Percentiles rank a stretch among this genome's conserved stretches.
Conservation (phyloP, 495 filamentous ascomycete species). For the Aspergillus diversus region DNA sequence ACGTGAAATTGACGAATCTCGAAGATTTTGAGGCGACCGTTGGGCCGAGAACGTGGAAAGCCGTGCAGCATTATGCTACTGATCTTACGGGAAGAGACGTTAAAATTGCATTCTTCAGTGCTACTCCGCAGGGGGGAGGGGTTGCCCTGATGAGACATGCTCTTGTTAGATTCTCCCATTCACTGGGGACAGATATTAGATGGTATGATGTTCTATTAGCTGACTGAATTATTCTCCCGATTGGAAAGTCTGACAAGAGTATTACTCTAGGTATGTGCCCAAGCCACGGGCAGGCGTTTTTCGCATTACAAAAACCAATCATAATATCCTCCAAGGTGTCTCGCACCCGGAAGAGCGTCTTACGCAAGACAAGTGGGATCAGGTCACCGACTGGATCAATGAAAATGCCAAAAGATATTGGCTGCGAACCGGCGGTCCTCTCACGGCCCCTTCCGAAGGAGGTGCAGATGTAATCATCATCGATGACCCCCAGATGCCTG, state of each 20-base stretch:
- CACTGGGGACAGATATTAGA: slow-evolving; percentile 67
- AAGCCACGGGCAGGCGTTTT: slow-evolving; percentile 85
- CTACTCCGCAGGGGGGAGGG: slow-evolving; percentile 85
- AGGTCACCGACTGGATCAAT: slow-evolving; percentile 73
- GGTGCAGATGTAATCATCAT: slow-evolving; percentile 81
- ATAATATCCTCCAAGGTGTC: slow-evolving; percentile 92
- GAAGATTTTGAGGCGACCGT: slow-evolving; percentile 70
- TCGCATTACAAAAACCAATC: slow-evolving; percentile 85
- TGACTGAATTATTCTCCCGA: neutral
- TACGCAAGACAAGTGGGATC: slow-evolving; percentile 58
- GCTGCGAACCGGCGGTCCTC: slow-evolving; percentile 68
- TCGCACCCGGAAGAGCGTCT: slow-evolving; percentile 64
- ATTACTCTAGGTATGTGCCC: slow-evolving; percentile 64
- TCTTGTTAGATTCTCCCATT: slow-evolving; percentile 70
- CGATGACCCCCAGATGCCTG: slow-evolving; percentile 90
- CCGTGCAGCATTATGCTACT: slow-evolving; percentile 67
- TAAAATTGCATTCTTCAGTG: slow-evolving; percentile 83
- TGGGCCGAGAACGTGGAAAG: slow-evolving; percentile 64
- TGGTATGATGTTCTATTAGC: slow-evolving; percentile 60
- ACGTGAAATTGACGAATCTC: slow-evolving; percentile 60
- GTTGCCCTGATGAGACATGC: slow-evolving; percentile 91
- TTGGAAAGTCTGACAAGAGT: neutral
- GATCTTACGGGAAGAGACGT: slow-evolving; percentile 67
- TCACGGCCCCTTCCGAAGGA: slow-evolving; percentile 67
- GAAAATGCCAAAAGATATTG: slow-evolving; percentile 80